phyloP scores from a whole-genome alignment of 305 asterid species.

The Fraxinus sp. region DNA sequence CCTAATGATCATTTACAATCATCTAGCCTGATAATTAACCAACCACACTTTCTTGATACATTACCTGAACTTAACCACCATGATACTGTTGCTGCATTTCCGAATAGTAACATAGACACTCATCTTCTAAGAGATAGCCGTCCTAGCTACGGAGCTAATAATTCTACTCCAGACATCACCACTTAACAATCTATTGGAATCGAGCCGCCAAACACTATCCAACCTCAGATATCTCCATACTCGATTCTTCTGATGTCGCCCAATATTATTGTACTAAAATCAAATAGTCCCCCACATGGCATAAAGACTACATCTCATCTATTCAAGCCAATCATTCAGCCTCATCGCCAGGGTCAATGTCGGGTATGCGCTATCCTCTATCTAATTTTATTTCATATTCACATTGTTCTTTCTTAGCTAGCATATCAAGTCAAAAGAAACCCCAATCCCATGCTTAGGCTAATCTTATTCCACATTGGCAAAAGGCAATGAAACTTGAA shows the following conservation, averaged over 20 bases:
- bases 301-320: not conserved
- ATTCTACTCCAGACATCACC: not conserved
- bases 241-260: not conserved
- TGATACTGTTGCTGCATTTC: too few species aligned
- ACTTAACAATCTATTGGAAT: not conserved
- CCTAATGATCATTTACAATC: not conserved
- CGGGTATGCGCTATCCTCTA: not conserved
- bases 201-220: not conserved
- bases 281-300: not conserved
- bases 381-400: not conserved
- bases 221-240: not conserved
- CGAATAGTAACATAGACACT: too few species aligned
- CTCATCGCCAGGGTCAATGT: not conserved
- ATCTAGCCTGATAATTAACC: not conserved
- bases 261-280: not conserved
- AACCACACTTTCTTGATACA: not conserved
- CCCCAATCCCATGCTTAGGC: not conserved
- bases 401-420: not conserved
- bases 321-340: not conserved
- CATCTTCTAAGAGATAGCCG: too few species aligned
- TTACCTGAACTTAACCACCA: not conserved
- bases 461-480: not conserved
- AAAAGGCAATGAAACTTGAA: not conserved
- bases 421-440: not conserved
- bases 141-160: too few species aligned